These are phyloP conservation scores for Bertia moriformis DNA, from an alignment of 2,329 filamentous ascomycete genomes.

Conservation along the genomic window DNA sequence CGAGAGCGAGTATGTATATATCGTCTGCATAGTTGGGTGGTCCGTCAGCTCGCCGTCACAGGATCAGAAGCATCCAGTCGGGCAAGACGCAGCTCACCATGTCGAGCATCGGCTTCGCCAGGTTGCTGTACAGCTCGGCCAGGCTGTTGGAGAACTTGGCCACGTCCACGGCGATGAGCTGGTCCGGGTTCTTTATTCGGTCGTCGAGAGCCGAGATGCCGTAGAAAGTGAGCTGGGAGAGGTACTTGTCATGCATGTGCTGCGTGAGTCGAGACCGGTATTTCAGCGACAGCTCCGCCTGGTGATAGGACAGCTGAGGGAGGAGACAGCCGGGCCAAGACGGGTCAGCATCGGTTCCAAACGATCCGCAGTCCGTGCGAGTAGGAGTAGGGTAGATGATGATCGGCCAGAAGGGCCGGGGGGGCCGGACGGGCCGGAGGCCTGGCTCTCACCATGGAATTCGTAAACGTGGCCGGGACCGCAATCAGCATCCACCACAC, in stretches of 20 bases:
- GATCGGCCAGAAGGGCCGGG: too few species aligned
- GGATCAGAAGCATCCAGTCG: not conserved
- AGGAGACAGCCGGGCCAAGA: not conserved
- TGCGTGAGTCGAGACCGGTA: conserved; percentile 87
- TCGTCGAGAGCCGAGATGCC: conserved; percentile 89
- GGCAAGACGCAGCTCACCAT: conserved; percentile 40
- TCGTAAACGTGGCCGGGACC: conserved; percentile 57
- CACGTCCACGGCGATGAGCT: conserved; percentile 91
- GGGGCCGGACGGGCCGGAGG: not conserved
- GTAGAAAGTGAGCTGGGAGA: conserved; percentile 97
- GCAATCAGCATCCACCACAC: conserved; percentile 62
- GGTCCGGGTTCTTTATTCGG: conserved; percentile 94
- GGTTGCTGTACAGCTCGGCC: conserved; percentile 86
- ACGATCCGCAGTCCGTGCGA: too few species aligned
- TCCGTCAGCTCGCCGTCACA: conserved; percentile 5
- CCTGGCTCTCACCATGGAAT: conserved; percentile 45
- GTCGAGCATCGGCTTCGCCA: conserved; percentile 86
- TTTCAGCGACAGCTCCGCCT: conserved; percentile 82
- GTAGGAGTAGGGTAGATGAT: too few species aligned
- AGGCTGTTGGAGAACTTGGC: conserved; percentile 91
- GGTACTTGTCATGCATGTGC: conserved; percentile 85
- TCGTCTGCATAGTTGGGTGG: conserved; percentile 30
- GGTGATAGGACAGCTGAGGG: conserved; percentile 75
- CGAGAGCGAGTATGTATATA: conserved; percentile 90
- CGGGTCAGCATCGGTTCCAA: not conserved